Conservation (phyloP, 2,329 filamentous ascomycete genomes). For the Rutstroemia sp. region DNA sequence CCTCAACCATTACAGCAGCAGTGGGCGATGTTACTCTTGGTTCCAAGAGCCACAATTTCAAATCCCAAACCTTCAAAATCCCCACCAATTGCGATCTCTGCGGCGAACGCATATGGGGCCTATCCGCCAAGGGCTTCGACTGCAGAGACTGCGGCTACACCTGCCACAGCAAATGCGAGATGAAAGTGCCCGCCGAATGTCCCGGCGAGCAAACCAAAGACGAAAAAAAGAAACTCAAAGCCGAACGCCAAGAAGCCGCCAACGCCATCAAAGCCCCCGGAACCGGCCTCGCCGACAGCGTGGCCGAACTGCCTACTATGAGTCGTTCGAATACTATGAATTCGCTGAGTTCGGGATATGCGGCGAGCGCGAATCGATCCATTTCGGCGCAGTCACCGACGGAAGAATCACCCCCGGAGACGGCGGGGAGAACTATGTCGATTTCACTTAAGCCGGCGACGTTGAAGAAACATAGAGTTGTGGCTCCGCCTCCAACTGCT, state of each 20-base stretch:
- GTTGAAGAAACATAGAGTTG: conserved; percentile 58
- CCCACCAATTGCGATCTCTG: conserved; percentile 97
- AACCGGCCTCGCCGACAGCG: conserved; percentile 35
- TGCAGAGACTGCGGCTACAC: conserved; percentile 96
- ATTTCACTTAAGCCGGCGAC: conserved; percentile 20
- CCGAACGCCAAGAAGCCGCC: conserved; percentile 72
- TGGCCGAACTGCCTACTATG: conserved; percentile 59
- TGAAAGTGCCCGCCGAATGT: conserved; percentile 95
- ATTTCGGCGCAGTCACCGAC: conserved; percentile 50
- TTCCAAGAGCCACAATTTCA: conserved; percentile 94
- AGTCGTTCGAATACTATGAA: conserved; percentile 79
- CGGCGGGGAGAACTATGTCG: conserved; percentile 10
- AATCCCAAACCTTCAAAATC: conserved; percentile 98
- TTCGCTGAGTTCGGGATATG: conserved; percentile 82
- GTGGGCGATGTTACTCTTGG: conserved; percentile 91
- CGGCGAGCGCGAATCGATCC: conserved; percentile 69
- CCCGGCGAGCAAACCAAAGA: conserved; percentile 92
- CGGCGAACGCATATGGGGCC: conserved; percentile 91
- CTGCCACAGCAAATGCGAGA: conserved; percentile 97
- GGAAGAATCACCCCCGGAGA: conserved; percentile 41
- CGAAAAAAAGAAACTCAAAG: conserved; percentile 89
- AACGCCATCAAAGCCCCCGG: conserved; percentile 35
- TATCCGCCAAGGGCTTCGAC: conserved; percentile 94
- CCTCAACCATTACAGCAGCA: conserved; percentile 80
- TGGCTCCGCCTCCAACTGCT: conserved; percentile 78